These are phyloP conservation scores for Fusarium sp. DNA, from an alignment of 2,329 filamentous ascomycete species.

Conservation along the genomic window DNA sequence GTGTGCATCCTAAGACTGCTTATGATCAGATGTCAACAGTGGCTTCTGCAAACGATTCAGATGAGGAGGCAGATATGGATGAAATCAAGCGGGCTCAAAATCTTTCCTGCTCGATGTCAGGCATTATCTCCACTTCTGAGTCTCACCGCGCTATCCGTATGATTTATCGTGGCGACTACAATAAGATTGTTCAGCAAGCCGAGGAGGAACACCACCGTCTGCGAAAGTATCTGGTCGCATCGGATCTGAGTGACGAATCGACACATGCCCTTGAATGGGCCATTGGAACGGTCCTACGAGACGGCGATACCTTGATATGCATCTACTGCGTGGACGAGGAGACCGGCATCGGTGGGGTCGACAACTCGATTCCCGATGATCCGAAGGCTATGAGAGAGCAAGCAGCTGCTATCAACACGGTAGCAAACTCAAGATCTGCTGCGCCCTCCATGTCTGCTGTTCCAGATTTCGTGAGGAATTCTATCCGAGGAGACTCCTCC, in stretches of 20 bases:
- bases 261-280: constrained; percentile 97
- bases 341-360: constrained; percentile 61
- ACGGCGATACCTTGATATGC: constrained; percentile 92
- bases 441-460: constrained; percentile 47
- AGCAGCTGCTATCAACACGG: constrained; percentile 73
- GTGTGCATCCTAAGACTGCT: constrained; percentile 83
- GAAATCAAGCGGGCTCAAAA: constrained; percentile 91
- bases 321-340: constrained; percentile 97
- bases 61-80: constrained; percentile 83
- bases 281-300: constrained; percentile 90
- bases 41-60: constrained; percentile 76
- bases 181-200: constrained; percentile 77
- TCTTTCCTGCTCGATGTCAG: constrained; percentile 81
- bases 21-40: constrained; percentile 75
- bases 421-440: constrained; percentile 56
- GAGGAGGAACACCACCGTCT: constrained; percentile 81
- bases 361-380: constrained; percentile 73
- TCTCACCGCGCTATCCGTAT: constrained; percentile 86
- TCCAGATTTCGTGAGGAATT: constrained; percentile 46
- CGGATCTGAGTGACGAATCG: constrained; percentile 92
- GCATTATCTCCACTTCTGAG: constrained; percentile 78
- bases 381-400: constrained; percentile 79
- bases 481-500: constrained; percentile 46
- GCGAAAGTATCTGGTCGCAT: constrained; percentile 94
- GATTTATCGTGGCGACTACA: constrained; percentile 88